Evolutionary conservation across 2,329 filamentous ascomycete genomes (phyloP), one percentile per base, ranked within the genome.

Genomic region (Trichoderma sp.): DNA sequence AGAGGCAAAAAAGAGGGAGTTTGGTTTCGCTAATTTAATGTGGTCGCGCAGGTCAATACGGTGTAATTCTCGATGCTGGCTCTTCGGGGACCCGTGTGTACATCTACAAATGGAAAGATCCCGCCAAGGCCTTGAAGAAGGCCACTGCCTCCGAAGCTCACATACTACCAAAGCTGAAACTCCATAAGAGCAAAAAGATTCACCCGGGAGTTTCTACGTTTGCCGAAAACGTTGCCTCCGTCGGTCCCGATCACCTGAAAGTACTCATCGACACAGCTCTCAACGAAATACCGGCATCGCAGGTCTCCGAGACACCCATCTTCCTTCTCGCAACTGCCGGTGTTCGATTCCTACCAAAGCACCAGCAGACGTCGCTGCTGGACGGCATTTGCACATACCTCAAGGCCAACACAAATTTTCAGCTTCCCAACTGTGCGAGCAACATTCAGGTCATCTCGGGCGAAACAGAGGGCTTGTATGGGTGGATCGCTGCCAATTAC

Each of bases 401-500:
- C 13, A 89, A 87, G 67, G 83, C 87, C 59, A 90, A 91, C 68
- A 95, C 94, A 1, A 82, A 89, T 4, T 98, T 99, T 75, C 87
- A 90, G 64, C 84, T 99, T 1, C 93, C 94, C n/a, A 93, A 98
- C 77, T 99, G 96, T 82, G 87, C 87, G 70, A 81, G 93, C 49
- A 93, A 98, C 76, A 90, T 99, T 18, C 94, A 97, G 78, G 93
- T 98, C 37, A 99, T 99, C 71, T 89, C 94, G 0, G 96, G 96
- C 54, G 94, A 97, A 79, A 98, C 96, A 0, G 96, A 99, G 79
- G 96, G 94, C 3, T 80, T 99, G 34, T 99, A 98, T 75, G 96
- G 96, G 49, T 99, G 96, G 96, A 91, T 99, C 74, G 95, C 96
- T 8, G 92, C 95, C 65, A 99, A 99, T 77, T 99, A 99, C 76